Evolutionary conservation across 75 land plant genomes (phyloP), one percentile per base, ranked within the genome.

Genomic region (Cunninghamia lanceolata): DNA sequence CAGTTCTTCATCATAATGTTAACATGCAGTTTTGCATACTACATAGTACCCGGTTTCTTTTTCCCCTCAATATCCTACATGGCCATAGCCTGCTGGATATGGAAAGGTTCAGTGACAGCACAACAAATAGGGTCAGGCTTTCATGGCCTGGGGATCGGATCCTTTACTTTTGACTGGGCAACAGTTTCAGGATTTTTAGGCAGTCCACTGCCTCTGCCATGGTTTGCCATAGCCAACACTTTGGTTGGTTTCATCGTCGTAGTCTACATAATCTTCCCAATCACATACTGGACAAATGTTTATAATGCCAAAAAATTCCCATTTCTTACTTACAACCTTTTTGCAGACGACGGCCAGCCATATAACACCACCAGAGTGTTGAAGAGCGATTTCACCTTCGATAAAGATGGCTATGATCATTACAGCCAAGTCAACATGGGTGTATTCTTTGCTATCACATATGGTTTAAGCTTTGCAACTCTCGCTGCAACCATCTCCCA

Each of bases 161-260:
- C 94, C 13, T 70, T 96, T 43, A 90, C 86, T 28, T 68, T 96
- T 6, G 95, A 96, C 50, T 94, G 96, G 98, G 17, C 91, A 9
- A 85, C 93, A 0, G 85, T 95, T 54, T 76, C 94, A 1, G 19
- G 84, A 9, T 95, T 82, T 85, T 74, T 96, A 3, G 88, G 91
- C 16, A 94, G 91, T 66, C 96, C 95, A 16, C 88, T 96, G 15
- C 92, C 90, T 16, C 87, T 86, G 1, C 98, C 98, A 9, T 90
- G 85, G 43, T 91, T 91, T 82, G 92, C 94, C 85, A 92, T 94
- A 42, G 80, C 91, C 80, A 96, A 96, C 82, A 82, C 86, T 14
- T 38, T 91, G 28, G 89, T 87, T 0, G 98, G 98, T 0, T 95
- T 91, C 86, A 2, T 92, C 56, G 3, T 96, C 0, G 16, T 90